phyloP scores from a whole-genome alignment of 1,284 basidiomycete genomes.

The Sutorius eximius region DNA sequence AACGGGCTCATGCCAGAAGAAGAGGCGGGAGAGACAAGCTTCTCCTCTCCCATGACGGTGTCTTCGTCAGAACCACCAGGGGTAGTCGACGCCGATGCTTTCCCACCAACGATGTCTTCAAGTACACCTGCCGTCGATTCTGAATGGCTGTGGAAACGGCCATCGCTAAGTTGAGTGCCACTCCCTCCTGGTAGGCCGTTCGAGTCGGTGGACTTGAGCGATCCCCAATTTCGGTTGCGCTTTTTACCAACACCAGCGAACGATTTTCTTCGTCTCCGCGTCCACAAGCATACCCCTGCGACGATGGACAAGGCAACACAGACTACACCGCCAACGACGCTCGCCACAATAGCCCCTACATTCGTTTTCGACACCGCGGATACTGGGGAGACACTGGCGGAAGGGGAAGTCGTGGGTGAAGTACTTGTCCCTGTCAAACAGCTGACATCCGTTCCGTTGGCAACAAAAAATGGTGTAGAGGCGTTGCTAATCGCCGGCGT shows the following conservation, averaged over 20 bases:
- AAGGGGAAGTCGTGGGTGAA: constrained; percentile 4
- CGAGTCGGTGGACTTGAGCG: constrained; percentile 28
- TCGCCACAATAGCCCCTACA: constrained; percentile 42
- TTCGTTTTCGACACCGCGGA: constrained; percentile 29
- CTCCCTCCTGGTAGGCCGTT: constrained; percentile 7
- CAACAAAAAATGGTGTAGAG: constrained; percentile 42
- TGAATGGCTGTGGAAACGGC: constrained; percentile 21
- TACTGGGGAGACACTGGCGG: not conserved
- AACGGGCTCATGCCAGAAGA: constrained; percentile 16
- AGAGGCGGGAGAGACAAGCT: constrained; percentile 19
- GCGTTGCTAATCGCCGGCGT: not conserved
- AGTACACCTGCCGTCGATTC: constrained; percentile 22
- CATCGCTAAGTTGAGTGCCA: not conserved
- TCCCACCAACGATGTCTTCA: constrained; percentile 13
- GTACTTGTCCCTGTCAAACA: constrained; percentile 34
- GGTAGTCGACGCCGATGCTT: constrained; percentile 16
- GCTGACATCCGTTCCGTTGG: constrained; percentile 38
- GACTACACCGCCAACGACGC: constrained; percentile 41
- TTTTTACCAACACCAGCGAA: not conserved
- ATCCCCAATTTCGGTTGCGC: constrained; percentile 26
- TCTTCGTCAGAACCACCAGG: constrained; percentile 27
- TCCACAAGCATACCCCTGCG: constrained; percentile 36
- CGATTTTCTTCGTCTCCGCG: constrained; percentile 21
- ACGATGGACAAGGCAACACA: constrained; percentile 31
- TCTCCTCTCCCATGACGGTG: constrained; percentile 23